Base-by-base conservation (phyloP, 257 asterid genomes). In the Solanum dulcamara region DNA sequence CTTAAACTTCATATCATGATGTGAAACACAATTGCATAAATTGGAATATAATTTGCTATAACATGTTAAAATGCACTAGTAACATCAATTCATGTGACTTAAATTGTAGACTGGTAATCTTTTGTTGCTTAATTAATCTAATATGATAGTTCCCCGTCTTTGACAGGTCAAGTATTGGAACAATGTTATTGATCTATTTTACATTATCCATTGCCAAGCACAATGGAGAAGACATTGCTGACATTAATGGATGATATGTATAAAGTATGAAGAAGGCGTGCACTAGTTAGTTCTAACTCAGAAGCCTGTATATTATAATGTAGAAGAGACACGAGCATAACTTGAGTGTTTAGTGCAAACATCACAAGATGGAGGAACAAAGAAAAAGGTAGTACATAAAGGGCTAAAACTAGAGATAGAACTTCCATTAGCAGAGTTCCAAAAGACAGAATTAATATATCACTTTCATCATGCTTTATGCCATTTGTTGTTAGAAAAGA, bases 101-200 rank as follows among this genome's bases (percentile, higher is more conserved):
- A 33, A 67, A 68, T 68, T 33, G 77, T 33, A 68, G 20, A 38
- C 80, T 11, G 38, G 38, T 33, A 71, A 71, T 10, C 37, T 44
- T 26, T 42, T 14, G 38, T 42, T 20, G 57, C n/a, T 74, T 42
- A 6, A 74, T 75, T 75, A 44, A 46, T 44, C 13, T 75, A 26
- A 44, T 44, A 26, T 44, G 82, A 15, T 44, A 46, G 38, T 44
- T 1, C 59, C 38, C 9, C 7, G 26, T 74, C 22, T 46, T 66
- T 80, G 11, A 81, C 91, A 93, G 97, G 92, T 92, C 97, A 44
- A 87, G 94, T 89, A 33, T 93, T 87, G 97, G 97, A 67, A 92
- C 97, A 7, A 89, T 93, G 24, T 22, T 93, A n/a, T 90, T 93
- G 13, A 93, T 93, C 83, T 93, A 89, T 85, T 93, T 91, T 88